These are phyloP conservation scores for Haberlea rhodopensis DNA, from an alignment of 257 asterid genomes.

Conservation along the genomic window DNA sequence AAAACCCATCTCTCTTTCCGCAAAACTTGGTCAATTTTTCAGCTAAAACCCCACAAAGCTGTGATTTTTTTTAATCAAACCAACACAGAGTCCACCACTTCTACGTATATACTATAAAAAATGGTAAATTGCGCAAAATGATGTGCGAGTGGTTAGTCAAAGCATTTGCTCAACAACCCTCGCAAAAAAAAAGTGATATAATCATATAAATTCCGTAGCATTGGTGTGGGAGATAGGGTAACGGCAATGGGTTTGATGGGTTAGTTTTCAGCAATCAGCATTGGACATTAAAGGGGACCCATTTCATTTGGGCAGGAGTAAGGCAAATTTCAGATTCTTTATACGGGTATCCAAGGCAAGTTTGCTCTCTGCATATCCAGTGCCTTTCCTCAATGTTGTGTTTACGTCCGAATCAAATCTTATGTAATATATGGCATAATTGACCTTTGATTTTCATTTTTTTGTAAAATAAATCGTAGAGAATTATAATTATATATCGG, in stretches of 20 bases:
- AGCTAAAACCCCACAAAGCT: background rate
- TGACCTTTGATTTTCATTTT: too few relatives aligned
- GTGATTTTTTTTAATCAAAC: background rate
- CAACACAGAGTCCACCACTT: background rate
- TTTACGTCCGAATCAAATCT: too few relatives aligned
- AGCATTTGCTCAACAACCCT: background rate
- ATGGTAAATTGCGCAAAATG: background rate
- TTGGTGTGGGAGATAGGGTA: too few relatives aligned
- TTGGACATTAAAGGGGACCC: background rate
- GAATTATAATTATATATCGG: too few relatives aligned
- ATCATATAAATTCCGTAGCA: background rate
- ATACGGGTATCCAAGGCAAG: background rate
- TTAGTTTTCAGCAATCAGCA: too few relatives aligned
- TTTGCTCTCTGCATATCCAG: background rate
- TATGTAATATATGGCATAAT: too few relatives aligned
- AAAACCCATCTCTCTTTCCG: conserved; percentile 37
- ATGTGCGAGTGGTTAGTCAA: too few relatives aligned
- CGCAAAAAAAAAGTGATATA: background rate
- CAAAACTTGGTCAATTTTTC: background rate
- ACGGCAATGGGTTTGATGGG: too few relatives aligned
- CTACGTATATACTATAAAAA: background rate
- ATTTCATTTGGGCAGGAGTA: background rate
- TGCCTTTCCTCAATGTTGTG: too few relatives aligned
- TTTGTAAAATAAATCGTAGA: too few relatives aligned
- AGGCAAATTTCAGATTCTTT: background rate